Evolutionary conservation across 345 rosid species (phyloP).

Genomic region (Ricinus communis): DNA sequence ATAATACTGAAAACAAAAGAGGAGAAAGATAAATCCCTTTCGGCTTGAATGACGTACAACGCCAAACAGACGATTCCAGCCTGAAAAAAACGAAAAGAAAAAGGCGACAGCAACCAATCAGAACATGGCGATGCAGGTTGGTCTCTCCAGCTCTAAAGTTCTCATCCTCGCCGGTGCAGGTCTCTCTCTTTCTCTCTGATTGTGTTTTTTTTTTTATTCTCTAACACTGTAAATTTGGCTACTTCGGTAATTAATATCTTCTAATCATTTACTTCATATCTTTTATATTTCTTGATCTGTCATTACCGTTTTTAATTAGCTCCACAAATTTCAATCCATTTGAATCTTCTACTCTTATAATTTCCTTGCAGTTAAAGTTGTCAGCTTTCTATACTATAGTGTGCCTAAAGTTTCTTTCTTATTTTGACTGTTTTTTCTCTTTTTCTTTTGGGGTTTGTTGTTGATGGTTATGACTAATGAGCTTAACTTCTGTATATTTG

Average conservation of each 20-base stretch:
- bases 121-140: slow-evolving; percentile 85
- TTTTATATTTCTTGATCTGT: background rate
- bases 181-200: slow-evolving; percentile 18
- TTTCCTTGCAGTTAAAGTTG: background rate
- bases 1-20: too few relatives aligned
- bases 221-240: too few relatives aligned
- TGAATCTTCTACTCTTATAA: background rate
- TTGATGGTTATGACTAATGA: background rate
- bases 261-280: background rate
- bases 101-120: background rate
- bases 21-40: too few relatives aligned
- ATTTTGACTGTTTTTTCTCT: too few relatives aligned
- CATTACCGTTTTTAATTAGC: background rate
- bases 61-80: too few relatives aligned
- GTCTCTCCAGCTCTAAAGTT: slow-evolving; percentile 76
- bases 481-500: background rate
- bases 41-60: too few relatives aligned
- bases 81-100: background rate
- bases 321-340: background rate
- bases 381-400: background rate
- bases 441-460: background rate
- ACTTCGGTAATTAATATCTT: too few relatives aligned
- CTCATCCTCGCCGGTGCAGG: slow-evolving; percentile 87
- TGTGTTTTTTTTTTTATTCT: background rate
- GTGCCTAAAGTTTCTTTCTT: background rate